A percentile compares a stretch with the other conserved stretches of the same genome.
These are phyloP conservation scores for Arachnomyces sp. DNA, from an alignment of 2,329 filamentous ascomycete species.

Conservation along the genomic window DNA sequence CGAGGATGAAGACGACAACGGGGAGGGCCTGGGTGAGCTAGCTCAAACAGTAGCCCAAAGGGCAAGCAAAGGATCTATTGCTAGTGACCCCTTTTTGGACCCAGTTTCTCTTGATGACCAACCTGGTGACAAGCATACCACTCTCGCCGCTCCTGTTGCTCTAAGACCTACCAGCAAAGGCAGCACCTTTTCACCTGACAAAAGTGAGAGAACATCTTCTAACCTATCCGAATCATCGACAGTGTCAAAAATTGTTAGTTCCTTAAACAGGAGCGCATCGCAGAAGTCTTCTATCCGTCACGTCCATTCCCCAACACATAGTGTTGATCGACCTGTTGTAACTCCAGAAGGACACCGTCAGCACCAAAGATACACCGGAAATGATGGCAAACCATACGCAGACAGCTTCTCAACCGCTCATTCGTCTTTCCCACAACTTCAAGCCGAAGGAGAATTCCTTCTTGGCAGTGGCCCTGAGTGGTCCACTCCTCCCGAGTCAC, in stretches of 20 bases:
- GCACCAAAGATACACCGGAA: slow-evolving; percentile 17
- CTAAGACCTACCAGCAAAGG: slow-evolving; percentile 18
- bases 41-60: slow-evolving; percentile 2
- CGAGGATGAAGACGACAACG: slow-evolving; percentile 43
- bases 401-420: slow-evolving; percentile 46
- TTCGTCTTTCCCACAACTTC: slow-evolving; percentile 41
- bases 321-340: slow-evolving; percentile 14
- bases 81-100: slow-evolving; percentile 21
- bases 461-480: slow-evolving; percentile 36
- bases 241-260: slow-evolving; percentile 18
- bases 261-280: slow-evolving; percentile 38
- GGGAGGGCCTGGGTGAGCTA: slow-evolving; percentile 11
- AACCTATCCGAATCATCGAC: slow-evolving; percentile 46
- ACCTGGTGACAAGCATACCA: neutral
- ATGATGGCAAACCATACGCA: slow-evolving; percentile 23
- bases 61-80: slow-evolving; percentile 7
- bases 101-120: slow-evolving; percentile 19
- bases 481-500: slow-evolving; percentile 19
- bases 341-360: slow-evolving; percentile 13
- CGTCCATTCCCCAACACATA: slow-evolving; percentile 12
- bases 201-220: slow-evolving; percentile 48
- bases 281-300: slow-evolving; percentile 20
- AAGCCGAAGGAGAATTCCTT: slow-evolving; percentile 45
- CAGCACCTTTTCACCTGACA: slow-evolving; percentile 40
- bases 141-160: slow-evolving; percentile 7